These are phyloP conservation scores for Oryza brachyantha DNA, from an alignment of 176 grass and related monocot species.

Conservation along the genomic window DNA sequence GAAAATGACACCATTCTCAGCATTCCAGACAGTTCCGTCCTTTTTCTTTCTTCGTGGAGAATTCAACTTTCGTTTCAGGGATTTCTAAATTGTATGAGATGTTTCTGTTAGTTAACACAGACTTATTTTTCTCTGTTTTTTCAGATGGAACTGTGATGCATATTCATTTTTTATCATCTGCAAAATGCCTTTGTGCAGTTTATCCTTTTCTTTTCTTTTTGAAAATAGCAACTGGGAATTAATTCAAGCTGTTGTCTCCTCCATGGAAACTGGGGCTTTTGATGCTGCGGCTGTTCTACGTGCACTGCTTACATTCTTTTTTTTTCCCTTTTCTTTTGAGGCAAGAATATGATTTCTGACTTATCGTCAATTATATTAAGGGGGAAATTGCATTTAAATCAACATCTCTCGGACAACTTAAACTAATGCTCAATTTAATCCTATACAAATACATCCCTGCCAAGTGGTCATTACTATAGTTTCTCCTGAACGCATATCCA, in stretches of 20 bases:
- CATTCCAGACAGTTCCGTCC: background rate
- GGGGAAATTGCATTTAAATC: background rate
- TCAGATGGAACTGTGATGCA: no score
- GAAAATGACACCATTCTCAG: background rate
- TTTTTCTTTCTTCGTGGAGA: no score
- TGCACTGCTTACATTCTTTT: background rate
- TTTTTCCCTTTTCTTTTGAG: background rate
- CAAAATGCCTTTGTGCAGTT: background rate
- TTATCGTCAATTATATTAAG: background rate
- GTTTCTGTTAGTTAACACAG: no score
- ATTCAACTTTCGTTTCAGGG: no score
- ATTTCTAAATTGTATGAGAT: no score
- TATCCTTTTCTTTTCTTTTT: background rate
- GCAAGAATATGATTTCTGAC: background rate
- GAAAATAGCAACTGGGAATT: background rate
- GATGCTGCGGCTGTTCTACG: background rate
- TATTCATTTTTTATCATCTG: background rate
- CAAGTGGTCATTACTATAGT: constrained; percentile 6
- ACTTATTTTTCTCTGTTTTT: no score
- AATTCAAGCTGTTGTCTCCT: background rate
- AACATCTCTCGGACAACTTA: background rate
- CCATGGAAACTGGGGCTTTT: constrained; percentile 4
- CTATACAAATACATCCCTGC: background rate
- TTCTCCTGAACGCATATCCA: background rate
- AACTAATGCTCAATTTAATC: background rate